Evolutionary conservation across 176 grass and related monocot genomes (phyloP).

Genomic region (Musa acuminata): DNA sequence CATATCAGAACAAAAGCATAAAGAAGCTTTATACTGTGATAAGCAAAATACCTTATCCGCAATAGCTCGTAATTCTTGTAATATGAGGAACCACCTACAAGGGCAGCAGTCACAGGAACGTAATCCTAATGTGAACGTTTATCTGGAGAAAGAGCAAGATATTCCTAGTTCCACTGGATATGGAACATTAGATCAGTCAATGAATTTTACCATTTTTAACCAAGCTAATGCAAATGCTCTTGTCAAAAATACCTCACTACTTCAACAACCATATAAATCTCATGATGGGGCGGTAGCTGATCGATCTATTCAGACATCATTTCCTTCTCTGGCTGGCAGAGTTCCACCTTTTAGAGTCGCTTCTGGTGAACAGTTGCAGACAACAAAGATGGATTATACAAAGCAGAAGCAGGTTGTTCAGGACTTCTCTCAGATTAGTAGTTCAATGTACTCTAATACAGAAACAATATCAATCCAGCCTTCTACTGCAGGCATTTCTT

Average conservation of each 20-base stretch:
- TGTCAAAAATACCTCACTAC: slow-evolving; percentile 3
- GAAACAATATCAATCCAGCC: slow-evolving; percentile 6
- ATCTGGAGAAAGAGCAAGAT: not conserved
- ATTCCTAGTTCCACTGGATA: not conserved
- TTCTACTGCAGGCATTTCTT: slow-evolving; percentile 2
- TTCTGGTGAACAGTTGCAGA: slow-evolving; percentile 6
- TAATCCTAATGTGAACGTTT: not conserved
- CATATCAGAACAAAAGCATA: slow-evolving; percentile 12
- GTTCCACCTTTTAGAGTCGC: not conserved
- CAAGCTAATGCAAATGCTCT: not conserved
- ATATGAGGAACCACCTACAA: not conserved
- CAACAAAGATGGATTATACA: too few relatives aligned
- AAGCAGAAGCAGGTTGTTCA: too few relatives aligned
- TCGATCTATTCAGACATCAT: not conserved
- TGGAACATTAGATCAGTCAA: not conserved
- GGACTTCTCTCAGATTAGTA: slow-evolving; percentile 7
- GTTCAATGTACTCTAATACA: slow-evolving; percentile 1
- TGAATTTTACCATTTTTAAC: not conserved
- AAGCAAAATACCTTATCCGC: too few relatives aligned
- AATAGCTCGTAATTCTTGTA: too few relatives aligned
- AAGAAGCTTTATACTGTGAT: not conserved
- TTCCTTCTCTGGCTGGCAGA: not conserved
- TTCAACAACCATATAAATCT: not conserved
- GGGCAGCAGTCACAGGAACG: not conserved
- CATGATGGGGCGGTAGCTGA: not conserved